Percentiles rank a stretch among this genome's conserved stretches.
These are phyloP conservation scores for Microbotryum violaceum DNA, from an alignment of 1,284 basidiomycete genomes.

Conservation along the genomic window DNA sequence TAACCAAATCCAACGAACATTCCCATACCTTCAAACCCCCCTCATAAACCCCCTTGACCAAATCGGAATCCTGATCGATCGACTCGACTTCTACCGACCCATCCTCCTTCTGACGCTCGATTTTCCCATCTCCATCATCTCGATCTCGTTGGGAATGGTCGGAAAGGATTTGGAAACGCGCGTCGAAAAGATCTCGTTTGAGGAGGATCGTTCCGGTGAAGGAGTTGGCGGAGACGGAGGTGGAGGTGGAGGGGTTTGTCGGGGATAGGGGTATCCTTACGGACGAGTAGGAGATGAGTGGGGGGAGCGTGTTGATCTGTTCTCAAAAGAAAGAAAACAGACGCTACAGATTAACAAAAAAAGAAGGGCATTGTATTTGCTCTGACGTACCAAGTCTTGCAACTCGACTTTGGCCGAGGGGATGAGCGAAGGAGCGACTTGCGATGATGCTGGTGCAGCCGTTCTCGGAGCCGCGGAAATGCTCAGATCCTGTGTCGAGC, in stretches of 20 bases:
- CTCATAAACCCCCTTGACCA: conserved; percentile 88
- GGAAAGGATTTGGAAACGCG: conserved; percentile 79
- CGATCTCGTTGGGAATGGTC: conserved; percentile 37
- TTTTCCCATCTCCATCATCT: conserved; percentile 32
- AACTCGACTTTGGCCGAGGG: too few species aligned
- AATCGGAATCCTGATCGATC: conserved; percentile 74
- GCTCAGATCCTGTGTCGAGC: not conserved
- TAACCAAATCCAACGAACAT: conserved; percentile 77
- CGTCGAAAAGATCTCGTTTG: conserved; percentile 85
- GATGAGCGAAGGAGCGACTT: too few species aligned
- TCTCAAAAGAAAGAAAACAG: not conserved
- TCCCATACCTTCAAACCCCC: conserved; percentile 98
- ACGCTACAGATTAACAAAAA: too few species aligned
- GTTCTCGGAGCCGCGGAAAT: not conserved
- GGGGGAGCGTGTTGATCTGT: conserved; percentile 36
- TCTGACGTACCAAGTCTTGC: too few species aligned
- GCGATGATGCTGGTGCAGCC: too few species aligned
- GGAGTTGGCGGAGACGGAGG: not conserved
- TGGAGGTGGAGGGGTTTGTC: not conserved
- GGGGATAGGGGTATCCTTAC: conserved; percentile 28
- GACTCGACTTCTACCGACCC: conserved; percentile 44
- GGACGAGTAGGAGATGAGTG: conserved; percentile 38
- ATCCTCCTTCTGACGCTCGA: conserved; percentile 31
- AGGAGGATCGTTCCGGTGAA: conserved; percentile 43
- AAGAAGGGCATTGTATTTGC: too few species aligned